Evolutionary conservation across 495 filamentous ascomycete genomes (phyloP).

Genomic region (Penicillium ochrochloron): DNA sequence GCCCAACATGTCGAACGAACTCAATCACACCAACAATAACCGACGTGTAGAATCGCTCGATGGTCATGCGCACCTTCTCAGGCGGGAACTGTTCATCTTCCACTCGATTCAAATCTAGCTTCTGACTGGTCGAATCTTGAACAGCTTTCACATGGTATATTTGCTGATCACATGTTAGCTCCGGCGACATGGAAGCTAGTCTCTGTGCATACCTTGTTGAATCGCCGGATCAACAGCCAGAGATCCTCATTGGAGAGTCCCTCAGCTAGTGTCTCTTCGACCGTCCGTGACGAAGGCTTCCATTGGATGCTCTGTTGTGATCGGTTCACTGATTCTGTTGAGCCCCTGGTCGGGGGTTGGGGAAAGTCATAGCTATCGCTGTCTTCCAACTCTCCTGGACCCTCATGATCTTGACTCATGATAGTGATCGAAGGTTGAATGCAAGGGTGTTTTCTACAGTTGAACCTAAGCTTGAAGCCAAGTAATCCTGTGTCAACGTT

Average conservation of each 20-base stretch:
- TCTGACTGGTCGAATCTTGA: conserved; percentile 53
- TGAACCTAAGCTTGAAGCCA: not conserved
- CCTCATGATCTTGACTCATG: conserved; percentile 29
- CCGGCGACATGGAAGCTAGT: not conserved
- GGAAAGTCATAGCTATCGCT: conserved; percentile 22
- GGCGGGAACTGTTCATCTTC: conserved; percentile 86
- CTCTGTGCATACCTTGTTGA: conserved; percentile 72
- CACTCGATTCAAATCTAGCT: conserved; percentile 79
- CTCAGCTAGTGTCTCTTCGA: conserved; percentile 30
- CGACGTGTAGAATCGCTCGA: conserved; percentile 88
- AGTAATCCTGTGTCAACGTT: not conserved
- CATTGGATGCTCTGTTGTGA: conserved; percentile 23
- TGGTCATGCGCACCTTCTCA: conserved; percentile 77
- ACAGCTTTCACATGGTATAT: conserved; percentile 84
- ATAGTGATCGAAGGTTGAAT: not conserved
- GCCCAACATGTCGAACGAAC: conserved; percentile 72
- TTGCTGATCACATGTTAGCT: conserved; percentile 60
- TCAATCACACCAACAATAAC: conserved; percentile 70
- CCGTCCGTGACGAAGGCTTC: conserved; percentile 27
- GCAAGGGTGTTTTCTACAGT: not conserved
- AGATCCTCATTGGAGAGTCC: conserved; percentile 83
- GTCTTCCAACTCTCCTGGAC: conserved; percentile 25
- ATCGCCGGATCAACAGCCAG: conserved; percentile 78
- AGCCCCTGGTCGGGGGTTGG: conserved; percentile 14
- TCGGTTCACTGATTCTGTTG: conserved; percentile 12